These are phyloP conservation scores for Erysimum cheiranthoides DNA, from an alignment of 345 rosid species.

Conservation along the genomic window DNA sequence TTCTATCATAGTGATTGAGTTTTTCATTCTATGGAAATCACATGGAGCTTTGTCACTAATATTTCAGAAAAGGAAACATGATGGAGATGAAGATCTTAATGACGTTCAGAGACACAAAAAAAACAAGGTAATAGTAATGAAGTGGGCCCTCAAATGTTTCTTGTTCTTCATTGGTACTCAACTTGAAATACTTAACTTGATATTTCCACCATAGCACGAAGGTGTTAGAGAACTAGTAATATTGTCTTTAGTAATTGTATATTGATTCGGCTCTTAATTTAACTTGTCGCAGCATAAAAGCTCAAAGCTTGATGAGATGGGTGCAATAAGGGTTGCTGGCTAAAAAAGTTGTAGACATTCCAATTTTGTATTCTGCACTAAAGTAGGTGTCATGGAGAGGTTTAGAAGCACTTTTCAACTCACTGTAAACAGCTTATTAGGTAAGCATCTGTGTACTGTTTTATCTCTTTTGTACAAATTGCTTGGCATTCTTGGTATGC, in stretches of 20 bases:
- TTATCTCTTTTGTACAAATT: constrained; percentile 24
- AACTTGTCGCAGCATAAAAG: constrained; percentile 81
- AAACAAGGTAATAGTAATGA: constrained; percentile 71
- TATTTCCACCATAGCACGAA: background rate
- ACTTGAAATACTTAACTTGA: constrained; percentile 23
- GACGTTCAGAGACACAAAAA: constrained; percentile 88
- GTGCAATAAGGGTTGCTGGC: constrained; percentile 89
- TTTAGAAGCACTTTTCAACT: constrained; percentile 59
- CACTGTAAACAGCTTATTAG: constrained; percentile 54
- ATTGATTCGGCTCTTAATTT: constrained; percentile 30
- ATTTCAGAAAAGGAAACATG: constrained; percentile 95
- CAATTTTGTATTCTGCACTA: constrained; percentile 37
- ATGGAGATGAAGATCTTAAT: constrained; percentile 87
- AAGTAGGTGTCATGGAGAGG: constrained; percentile 54
- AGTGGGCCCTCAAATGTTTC: background rate
- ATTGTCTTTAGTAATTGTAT: background rate
- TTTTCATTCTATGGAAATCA: constrained; percentile 15
- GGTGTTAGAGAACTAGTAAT: constrained; percentile 12
- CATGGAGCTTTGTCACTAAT: constrained; percentile 31
- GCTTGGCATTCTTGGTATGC: constrained; percentile 19
- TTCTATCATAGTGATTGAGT: constrained; percentile 13
- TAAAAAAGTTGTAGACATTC: constrained; percentile 54
- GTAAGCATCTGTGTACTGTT: constrained; percentile 49
- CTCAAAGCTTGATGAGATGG: constrained; percentile 86
- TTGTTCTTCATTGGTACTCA: constrained; percentile 1